phyloP scores from a whole-genome alignment of 139 green algal species.

The Trebouxia sp. region DNA sequence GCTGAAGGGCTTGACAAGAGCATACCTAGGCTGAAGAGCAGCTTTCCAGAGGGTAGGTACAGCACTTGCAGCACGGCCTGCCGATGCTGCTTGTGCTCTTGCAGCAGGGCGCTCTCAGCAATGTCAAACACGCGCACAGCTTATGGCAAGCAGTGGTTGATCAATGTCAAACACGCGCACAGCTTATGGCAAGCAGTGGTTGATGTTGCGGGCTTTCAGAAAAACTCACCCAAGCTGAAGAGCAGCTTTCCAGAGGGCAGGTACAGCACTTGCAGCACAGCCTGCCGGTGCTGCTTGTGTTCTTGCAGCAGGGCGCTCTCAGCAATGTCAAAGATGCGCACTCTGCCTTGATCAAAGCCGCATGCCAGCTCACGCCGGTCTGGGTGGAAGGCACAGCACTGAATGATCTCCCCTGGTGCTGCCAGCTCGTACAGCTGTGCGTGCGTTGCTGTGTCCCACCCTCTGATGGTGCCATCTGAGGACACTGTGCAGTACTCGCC shows the following conservation, averaged over 20 bases:
- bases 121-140: conserved; percentile 78
- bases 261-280: conserved; percentile 60
- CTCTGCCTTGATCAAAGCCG: conserved; percentile 61
- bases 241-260: conserved; percentile 56
- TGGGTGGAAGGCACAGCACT: conserved; percentile 55
- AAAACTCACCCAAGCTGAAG: conserved; percentile 52
- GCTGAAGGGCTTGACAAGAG: not conserved
- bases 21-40: conserved; percentile 61
- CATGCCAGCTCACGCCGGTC: conserved; percentile 58
- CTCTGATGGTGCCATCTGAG: conserved; percentile 67
- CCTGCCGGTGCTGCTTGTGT: conserved; percentile 64
- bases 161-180: conserved; percentile 72
- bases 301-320: conserved; percentile 71
- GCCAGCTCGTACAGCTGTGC: conserved; percentile 73
- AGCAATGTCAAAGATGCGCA: conserved; percentile 74
- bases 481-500: conserved; percentile 61
- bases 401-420: conserved; percentile 49
- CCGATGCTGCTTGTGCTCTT: conserved; percentile 73
- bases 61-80: conserved; percentile 49
- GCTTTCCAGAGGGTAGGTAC: conserved; percentile 53
- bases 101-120: conserved; percentile 56
- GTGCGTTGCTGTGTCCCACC: conserved; percentile 62
- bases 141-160: not conserved
- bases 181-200: not conserved
- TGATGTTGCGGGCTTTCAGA: not conserved